phyloP scores from a whole-genome alignment of 768 basidiomycete species.

The Stropharia rugosoannulata region DNA sequence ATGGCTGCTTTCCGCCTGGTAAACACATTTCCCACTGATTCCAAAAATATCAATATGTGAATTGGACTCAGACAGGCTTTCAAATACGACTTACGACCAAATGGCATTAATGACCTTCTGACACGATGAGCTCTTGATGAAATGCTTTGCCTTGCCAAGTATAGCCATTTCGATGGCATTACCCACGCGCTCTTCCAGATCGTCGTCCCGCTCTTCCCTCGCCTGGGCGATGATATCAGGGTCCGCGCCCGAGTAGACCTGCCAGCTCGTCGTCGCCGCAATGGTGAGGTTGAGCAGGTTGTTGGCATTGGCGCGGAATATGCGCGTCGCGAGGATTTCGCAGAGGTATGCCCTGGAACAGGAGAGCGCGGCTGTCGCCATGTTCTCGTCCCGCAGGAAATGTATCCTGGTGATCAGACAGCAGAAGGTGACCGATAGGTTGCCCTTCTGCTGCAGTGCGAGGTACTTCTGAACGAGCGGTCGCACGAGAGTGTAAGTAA shows the following conservation, averaged over 20 bases:
- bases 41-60: constrained; percentile 9
- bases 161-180: constrained; percentile 95
- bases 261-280: constrained; percentile 79
- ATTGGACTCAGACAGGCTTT: not conserved
- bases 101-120: constrained; percentile 89
- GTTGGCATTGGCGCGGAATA: constrained; percentile 70
- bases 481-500: constrained; percentile 86
- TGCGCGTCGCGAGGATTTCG: constrained; percentile 84
- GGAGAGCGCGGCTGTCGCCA: constrained; percentile 70
- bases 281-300: constrained; percentile 67
- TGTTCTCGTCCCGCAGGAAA: constrained; percentile 76
- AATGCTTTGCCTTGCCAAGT: constrained; percentile 79
- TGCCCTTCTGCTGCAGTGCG: constrained; percentile 66
- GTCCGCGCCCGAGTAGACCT: constrained; percentile 76
- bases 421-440: constrained; percentile 85
- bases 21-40: constrained; percentile 84
- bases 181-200: constrained; percentile 77
- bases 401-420: constrained; percentile 85
- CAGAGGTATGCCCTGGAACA: constrained; percentile 79
- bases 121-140: constrained; percentile 86
- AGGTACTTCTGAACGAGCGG: constrained; percentile 89
- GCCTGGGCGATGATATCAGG: constrained; percentile 54
- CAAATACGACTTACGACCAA: constrained; percentile 66
- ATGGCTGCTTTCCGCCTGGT: constrained; percentile 84
- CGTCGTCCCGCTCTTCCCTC: constrained; percentile 64